Evolutionary conservation across 169 alveolate species (phyloP), one percentile per base, ranked within the genome.

Genomic region (Plasmodium malariae): DNA sequence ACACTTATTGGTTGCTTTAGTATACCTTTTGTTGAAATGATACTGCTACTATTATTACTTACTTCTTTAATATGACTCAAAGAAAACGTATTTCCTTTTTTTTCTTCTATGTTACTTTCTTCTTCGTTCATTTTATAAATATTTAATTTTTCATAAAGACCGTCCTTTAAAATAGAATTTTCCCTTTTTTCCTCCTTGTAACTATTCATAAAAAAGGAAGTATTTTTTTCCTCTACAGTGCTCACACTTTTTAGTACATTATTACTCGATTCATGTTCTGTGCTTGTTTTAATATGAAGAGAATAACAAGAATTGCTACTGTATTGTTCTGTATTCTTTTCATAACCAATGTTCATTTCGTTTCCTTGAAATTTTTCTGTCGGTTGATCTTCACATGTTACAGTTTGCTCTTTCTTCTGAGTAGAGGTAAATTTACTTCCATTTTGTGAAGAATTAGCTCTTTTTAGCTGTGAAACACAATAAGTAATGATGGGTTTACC

Each of bases 21-120:
- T 43, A 78, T 78, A 26, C 76, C 55, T 55, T 48, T 78, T 21
- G 89, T 63, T 2, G 89, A 78, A 14, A 40, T 74, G 30, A 60
- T 34, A 19, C 12, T 74, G 55, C 73, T 60, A 12, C 40, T 74
- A 28, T 34, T 51, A 11, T n/a, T 78, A 28, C 72, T 78, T 30
- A 51, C 19, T 19, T 40, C 73, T 78, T 67, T 78, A 55, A 78
- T 36, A 24, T 24, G 7, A 14, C 54, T 62, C n/a, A 49, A 30
- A 24, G 76, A 28, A 24, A 54, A 7, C 12, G 26, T 17, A 43
- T 24, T 65, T 62, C 63, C 73, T 24, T 62, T 69, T 36, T 43
- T 40, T 63, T 63, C 63, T 34, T 24, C 30, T 12, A 28, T 36
- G 2, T 51, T 69, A 37, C 11, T 63, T 43, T 32, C 37, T 3